These are phyloP conservation scores for Tephrocybe sp. DNA, from an alignment of 768 basidiomycete species.

Conservation along the genomic window DNA sequence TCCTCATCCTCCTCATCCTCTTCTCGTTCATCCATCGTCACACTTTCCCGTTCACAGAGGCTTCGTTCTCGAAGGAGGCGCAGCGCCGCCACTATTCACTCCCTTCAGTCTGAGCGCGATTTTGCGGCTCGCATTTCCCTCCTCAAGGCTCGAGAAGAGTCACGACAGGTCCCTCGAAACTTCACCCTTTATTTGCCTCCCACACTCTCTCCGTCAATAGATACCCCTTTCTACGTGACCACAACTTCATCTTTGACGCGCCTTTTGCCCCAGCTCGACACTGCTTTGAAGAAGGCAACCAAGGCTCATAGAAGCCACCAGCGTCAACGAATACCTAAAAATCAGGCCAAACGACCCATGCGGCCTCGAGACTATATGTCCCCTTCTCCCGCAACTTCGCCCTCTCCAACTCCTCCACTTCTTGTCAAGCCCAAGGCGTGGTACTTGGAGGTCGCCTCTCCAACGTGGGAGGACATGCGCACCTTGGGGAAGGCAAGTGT, in stretches of 20 bases:
- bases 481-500: slow-evolving; percentile 73
- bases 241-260: slow-evolving; percentile 47
- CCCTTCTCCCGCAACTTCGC: not conserved
- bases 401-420: not conserved
- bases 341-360: slow-evolving; percentile 24
- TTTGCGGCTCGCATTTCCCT: slow-evolving; percentile 60
- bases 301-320: slow-evolving; percentile 30
- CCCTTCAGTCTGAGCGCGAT: slow-evolving; percentile 54
- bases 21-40: slow-evolving; percentile 39
- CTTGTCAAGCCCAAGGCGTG: slow-evolving; percentile 55
- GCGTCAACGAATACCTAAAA: slow-evolving; percentile 19
- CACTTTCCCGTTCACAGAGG: slow-evolving; percentile 38
- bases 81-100: slow-evolving; percentile 51
- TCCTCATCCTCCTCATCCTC: slow-evolving; percentile 34
- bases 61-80: slow-evolving; percentile 46
- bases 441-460: slow-evolving; percentile 91
- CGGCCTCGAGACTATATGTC: slow-evolving; percentile 10
- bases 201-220: slow-evolving; percentile 16
- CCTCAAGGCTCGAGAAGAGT: slow-evolving; percentile 61
- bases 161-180: slow-evolving; percentile 56
- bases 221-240: slow-evolving; percentile 26
- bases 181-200: slow-evolving; percentile 69
- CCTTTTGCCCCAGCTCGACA: slow-evolving; percentile 51
- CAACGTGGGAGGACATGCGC: slow-evolving; percentile 85
- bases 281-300: slow-evolving; percentile 40